Base-by-base conservation (phyloP, 2,329 filamentous ascomycete genomes). In the Ceratocystis harringtonii region DNA sequence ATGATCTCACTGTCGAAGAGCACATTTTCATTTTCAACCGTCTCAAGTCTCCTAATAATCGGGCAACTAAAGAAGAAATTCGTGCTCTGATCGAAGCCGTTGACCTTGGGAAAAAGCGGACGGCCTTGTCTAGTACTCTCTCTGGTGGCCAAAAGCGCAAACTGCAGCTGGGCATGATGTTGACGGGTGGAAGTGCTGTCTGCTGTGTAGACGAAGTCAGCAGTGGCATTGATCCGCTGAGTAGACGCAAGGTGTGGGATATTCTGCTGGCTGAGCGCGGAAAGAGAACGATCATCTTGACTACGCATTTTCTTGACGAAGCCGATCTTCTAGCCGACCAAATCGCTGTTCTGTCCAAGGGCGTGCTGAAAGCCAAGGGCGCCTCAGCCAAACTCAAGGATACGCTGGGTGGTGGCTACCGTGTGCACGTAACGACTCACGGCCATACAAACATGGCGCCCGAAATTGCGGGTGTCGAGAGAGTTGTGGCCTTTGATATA, bases 141-240 rank as follows among this genome's bases (percentile, higher is more conserved):
- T 95, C 90, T 1, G 92, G 92, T 7, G 92, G 92, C 0, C 92
- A 96, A 74, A 96, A 95, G 76, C 81, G 92, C 63, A 96, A 96
- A 74, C 79, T 96, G 7, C 92, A 96, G 74, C 79, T 96, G 1
- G 91, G 90, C 4, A 92, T 96, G 84, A 96, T 96, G 90, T 85
- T 96, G 70, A 95, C 90, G 2, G 92, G 92, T 68, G 91, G 90
- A 10, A 92, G 88, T 68, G 84, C 84, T 28, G 86, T 96, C 0
- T 96, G 92, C 75, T 94, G 90, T 71, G 85, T 96, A 5, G 92
- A 96, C 70, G 92, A 96, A 74, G 90, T 96, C 15, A 92, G 88
- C 48, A 91, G 87, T 67, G 92, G 92, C 15, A 80, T 96, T 22
- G 92, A 96, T 72, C 91, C 92, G 0, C 77, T 96, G 0, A 92